A percentile compares a stretch with the other conserved stretches of the same genome.
Evolutionary conservation across 768 basidiomycete species (phyloP).

Genomic region (Mycena galopus): DNA sequence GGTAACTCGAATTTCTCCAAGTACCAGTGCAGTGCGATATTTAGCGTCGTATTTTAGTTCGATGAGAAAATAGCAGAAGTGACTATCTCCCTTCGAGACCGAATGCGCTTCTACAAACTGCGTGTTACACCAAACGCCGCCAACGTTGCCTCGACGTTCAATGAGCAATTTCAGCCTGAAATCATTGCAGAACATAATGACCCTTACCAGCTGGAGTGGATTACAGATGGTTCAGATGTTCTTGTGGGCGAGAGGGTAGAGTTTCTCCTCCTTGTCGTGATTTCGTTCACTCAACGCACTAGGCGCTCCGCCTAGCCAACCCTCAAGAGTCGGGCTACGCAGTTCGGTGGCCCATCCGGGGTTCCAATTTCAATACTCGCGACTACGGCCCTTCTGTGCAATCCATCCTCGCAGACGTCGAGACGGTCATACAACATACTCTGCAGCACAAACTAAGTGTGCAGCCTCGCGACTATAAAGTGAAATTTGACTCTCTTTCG

Average conservation of each 20-base stretch:
- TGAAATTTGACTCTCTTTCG: slow-evolving; percentile 43
- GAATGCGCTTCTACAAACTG: slow-evolving; percentile 90
- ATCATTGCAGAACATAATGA: slow-evolving; percentile 90
- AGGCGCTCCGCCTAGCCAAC: slow-evolving; percentile 81
- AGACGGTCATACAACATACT: slow-evolving; percentile 71
- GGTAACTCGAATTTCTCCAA: slow-evolving; percentile 53
- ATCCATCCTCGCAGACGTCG: slow-evolving; percentile 82
- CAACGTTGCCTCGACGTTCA: slow-evolving; percentile 81
- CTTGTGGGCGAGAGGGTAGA: slow-evolving; percentile 80
- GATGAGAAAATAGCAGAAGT: slow-evolving; percentile 82
- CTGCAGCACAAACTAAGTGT: slow-evolving; percentile 76
- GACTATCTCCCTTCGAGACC: slow-evolving; percentile 77
- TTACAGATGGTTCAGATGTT: slow-evolving; percentile 66
- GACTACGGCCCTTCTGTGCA: slow-evolving; percentile 78
- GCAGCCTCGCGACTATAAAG: slow-evolving; percentile 68
- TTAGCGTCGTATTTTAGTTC: slow-evolving; percentile 61
- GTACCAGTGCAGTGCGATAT: neutral
- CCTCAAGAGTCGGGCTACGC: slow-evolving; percentile 76
- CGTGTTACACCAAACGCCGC: slow-evolving; percentile 79
- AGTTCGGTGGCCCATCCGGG: slow-evolving; percentile 86
- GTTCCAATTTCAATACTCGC: slow-evolving; percentile 84
- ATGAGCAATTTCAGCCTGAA: slow-evolving; percentile 87
- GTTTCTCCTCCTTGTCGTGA: neutral
- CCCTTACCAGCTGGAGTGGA: slow-evolving; percentile 88
- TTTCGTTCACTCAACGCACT: slow-evolving; percentile 19